Evolutionary conservation across 202 grass and related monocot species (phyloP).

Genomic region (Elaeis oleifera): DNA sequence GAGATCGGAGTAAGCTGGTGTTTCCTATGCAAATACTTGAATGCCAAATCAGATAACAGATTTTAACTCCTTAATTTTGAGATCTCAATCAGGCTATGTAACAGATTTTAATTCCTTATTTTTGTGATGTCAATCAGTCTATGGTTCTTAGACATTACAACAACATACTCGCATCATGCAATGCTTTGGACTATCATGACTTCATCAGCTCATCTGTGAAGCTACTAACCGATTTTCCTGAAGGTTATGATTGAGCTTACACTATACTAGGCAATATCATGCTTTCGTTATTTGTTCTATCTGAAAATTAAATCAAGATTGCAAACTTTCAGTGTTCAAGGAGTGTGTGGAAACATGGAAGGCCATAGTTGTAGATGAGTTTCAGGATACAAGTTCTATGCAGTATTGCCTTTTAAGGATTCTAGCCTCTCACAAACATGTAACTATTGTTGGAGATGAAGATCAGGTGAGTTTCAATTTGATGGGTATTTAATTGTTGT

Average conservation of each 20-base stretch:
- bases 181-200: conserved; percentile 96
- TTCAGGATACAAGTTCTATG: conserved; percentile 98
- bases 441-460: conserved; percentile 94
- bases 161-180: conserved; percentile 78
- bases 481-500: conserved; percentile 5
- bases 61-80: conserved; percentile 15
- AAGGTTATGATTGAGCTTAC: conserved; percentile 42
- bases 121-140: conserved; percentile 43
- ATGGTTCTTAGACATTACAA: conserved; percentile 70
- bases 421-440: conserved; percentile 75
- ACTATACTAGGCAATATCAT: neutral
- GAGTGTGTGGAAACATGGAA: conserved; percentile 75
- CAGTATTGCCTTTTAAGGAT: conserved; percentile 78
- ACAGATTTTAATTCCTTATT: conserved; percentile 17
- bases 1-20: conserved; percentile 51
- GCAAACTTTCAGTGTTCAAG: conserved; percentile 52
- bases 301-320: conserved; percentile 21
- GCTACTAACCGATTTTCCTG: conserved; percentile 69
- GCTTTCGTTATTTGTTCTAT: neutral
- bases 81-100: conserved; percentile 38
- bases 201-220: conserved; percentile 81
- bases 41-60: conserved; percentile 21
- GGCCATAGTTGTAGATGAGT: conserved; percentile 93
- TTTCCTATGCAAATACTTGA: conserved; percentile 7
- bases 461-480: conserved; percentile 57